Evolutionary conservation across 306 rosid species (phyloP), one percentile per base, ranked within the genome.

Genomic region (Citrullus amarus): DNA sequence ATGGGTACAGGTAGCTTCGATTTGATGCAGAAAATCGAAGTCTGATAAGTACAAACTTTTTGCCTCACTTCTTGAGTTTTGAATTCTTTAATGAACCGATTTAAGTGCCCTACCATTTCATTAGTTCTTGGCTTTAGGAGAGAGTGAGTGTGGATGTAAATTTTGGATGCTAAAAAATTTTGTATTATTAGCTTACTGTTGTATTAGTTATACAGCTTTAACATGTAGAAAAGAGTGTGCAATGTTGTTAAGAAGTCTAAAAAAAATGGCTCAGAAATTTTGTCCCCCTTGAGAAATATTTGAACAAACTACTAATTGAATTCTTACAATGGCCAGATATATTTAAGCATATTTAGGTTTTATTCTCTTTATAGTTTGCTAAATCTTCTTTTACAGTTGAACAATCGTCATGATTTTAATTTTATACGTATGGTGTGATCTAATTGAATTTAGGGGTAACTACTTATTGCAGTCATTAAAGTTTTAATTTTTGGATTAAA

Each of bases 1-100:
- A 81, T 84, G 81, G 99, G 97, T 28, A 92, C 97, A 36, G 99
- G 97, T 25, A 81, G 89, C 84, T 86, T 87, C 82, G 99, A 90
- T 68, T 80, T 95, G 88, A 79, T 91, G 82, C 97, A 92, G 79
- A 91, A 88, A 79, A 13, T 91, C 22, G 86, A 88, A 68, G 30
- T 81, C 78, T 89, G 82, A 83, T 78, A 60, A 20, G 38, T 43
- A 1, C 4, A 3, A 39, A 67, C 20, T 25, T 46, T 46, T 30
- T 39, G 22, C 5, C 18, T 71, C 77, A 14, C 48, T 11, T 46
- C 41, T 36, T 36, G 18, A 20, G 18, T 70, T 41, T 43, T 70
- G 57, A 25, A 13, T 43, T 69, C 9, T 18, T 67, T 36, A 32
- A 32, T 32, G 5, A 36, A 36, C 39, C 4, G 4, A 36, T 4